phyloP scores from a whole-genome alignment of 1,284 basidiomycete species.

The Ceratobasidium theobromae region DNA sequence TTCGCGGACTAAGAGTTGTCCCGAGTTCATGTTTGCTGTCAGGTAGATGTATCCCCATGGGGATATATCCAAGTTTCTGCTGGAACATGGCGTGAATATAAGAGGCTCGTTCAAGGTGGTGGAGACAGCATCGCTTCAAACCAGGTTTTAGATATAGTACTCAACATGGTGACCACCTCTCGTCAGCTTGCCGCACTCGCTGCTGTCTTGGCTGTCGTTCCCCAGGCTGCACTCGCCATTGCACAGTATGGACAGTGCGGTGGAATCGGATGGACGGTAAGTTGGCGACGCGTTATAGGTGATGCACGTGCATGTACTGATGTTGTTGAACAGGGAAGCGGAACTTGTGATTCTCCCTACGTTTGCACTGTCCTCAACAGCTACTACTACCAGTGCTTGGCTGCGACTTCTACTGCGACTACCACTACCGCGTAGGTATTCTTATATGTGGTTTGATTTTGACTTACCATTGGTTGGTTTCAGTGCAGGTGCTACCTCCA shows the following conservation, averaged over 20 bases:
- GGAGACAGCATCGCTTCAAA: background rate
- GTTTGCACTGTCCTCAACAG: conserved; percentile 1
- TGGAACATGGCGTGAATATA: conserved; percentile 7
- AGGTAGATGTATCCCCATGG: conserved; percentile 22
- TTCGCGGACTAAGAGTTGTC: conserved; percentile 3
- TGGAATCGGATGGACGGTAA: conserved; percentile 17
- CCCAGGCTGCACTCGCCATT: background rate
- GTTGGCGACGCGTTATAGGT: background rate
- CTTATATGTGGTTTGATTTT: background rate
- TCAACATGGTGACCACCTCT: background rate
- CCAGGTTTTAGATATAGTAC: background rate
- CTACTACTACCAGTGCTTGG: conserved; percentile 20
- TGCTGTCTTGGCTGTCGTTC: background rate
- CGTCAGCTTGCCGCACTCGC: conserved; percentile 12
- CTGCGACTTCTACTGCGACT: background rate
- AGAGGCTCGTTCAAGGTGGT: background rate
- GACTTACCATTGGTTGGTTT: background rate
- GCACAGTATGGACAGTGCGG: conserved; percentile 12
- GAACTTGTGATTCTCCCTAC: background rate
- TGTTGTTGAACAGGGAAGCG: background rate
- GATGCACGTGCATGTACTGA: background rate
- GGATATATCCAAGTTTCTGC: background rate
- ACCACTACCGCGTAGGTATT: background rate
- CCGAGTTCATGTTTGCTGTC: background rate
- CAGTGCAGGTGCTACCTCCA: background rate